Conservation (phyloP, 345 rosid species). For the Fremontodendron californicum region DNA sequence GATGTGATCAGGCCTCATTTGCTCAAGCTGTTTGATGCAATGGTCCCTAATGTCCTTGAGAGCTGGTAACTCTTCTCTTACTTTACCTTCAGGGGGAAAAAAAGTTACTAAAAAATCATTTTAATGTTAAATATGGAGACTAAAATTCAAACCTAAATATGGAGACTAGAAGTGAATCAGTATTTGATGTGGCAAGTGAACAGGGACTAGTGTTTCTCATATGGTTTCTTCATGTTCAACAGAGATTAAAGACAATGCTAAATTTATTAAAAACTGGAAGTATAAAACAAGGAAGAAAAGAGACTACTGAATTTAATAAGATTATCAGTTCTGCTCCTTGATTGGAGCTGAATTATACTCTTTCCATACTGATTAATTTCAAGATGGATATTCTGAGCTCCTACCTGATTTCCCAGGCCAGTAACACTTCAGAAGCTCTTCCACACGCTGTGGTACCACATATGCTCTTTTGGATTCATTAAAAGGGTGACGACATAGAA, state of each 20-base stretch:
- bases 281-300: not conserved
- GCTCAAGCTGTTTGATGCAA: conserved; percentile 78
- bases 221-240: not conserved
- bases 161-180: not conserved
- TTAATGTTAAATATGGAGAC: not conserved
- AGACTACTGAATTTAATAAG: not conserved
- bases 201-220: not conserved
- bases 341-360: not conserved
- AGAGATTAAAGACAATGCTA: not conserved
- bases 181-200: not conserved
- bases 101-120: not conserved
- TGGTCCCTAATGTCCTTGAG: conserved; percentile 65
- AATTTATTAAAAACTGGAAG: not conserved
- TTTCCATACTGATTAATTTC: not conserved
- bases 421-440: conserved; percentile 86
- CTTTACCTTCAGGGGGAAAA: conserved; percentile 39
- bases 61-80: conserved; percentile 64
- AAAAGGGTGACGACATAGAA: conserved; percentile 96
- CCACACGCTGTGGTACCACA: conserved; percentile 88
- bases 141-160: not conserved
- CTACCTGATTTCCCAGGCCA: conserved; percentile 87
- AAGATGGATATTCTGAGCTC: not conserved
- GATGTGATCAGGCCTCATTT: conserved; percentile 93
- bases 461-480: conserved; percentile 93
- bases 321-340: not conserved